These are phyloP conservation scores for Rhododendron ovatum DNA, from an alignment of 148 eudicot species.

Conservation along the genomic window DNA sequence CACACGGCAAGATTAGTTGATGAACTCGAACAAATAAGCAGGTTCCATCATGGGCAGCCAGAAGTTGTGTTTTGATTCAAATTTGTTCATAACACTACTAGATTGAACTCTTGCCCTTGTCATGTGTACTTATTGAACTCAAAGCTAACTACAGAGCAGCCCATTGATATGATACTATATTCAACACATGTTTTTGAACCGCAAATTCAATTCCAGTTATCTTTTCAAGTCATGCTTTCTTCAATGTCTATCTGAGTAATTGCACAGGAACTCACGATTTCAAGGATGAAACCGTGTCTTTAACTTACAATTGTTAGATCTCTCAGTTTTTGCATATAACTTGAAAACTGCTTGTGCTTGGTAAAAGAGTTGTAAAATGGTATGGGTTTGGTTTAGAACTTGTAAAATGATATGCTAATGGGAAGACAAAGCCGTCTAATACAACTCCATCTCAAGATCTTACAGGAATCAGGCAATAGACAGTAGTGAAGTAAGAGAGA, in stretches of 20 bases:
- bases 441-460: background rate
- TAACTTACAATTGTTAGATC: background rate
- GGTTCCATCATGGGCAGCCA: background rate
- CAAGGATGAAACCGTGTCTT: background rate
- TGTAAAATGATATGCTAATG: background rate
- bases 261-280: background rate
- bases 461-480: background rate
- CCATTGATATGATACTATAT: background rate
- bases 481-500: background rate
- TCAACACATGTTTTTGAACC: background rate
- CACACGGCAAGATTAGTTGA: background rate
- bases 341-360: background rate
- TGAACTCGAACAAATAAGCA: background rate
- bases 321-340: background rate
- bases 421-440: background rate
- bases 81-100: background rate
- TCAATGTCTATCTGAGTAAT: background rate
- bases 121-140: too few relatives aligned
- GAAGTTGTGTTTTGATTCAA: background rate
- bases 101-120: background rate
- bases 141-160: background rate
- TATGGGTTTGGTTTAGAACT: background rate
- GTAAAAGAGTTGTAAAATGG: background rate
- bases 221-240: background rate
- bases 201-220: background rate